Base-by-base conservation (phyloP, 495 filamentous ascomycete species). In the Bryoglossum gracile region DNA sequence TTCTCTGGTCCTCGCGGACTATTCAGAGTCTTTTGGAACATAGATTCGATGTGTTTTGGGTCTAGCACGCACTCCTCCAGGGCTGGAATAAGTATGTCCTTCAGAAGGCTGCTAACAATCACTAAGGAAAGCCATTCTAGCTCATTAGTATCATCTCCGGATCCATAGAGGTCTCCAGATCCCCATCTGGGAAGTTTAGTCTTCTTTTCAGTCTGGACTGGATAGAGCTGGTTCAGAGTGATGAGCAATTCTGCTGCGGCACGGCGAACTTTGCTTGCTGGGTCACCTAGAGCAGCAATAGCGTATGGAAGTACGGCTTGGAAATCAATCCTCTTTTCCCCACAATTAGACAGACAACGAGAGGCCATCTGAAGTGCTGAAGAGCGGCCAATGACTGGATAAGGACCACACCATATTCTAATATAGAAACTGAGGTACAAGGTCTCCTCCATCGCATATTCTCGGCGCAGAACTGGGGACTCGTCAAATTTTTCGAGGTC, bases 51-150 rank as follows among this genome's bases (percentile, higher is more conserved):
- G 34, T 89, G 74, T 26, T 68, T 75, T 4, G 75, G 65, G 60
- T 95, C 89, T 16, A 94, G 67, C 8, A 87, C 73, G 56, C 82
- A 90, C 63, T 95, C 90, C 59, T 95, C 89, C 14, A 96, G 59
- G 4, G 70, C 76, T 2, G 85, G 83, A 18, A 86, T 59, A 25
- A 96, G 62, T 19, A 83, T 67, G 16, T 73, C 75, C 14, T 74
- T 65, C 6, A 95, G 53, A 9, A 95, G 65, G 40, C 77, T 76
- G 16, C 73, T 62, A 2, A 64, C 67, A 36, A 82, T 77, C 13
- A 76, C 72, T 2, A 55, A 51, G 25, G 76, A 65, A n/a, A 95
- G 68, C 74, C 77, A 83, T 22, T 65, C 64, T 16, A 87, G 51
- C 2, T 66, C 55, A 23, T 74, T 66, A 0, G 73, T 70, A 17